Evolutionary conservation across 208 protist genomes (phyloP), one percentile per base, ranked within the genome.

Genomic region (Leishmania major): DNA sequence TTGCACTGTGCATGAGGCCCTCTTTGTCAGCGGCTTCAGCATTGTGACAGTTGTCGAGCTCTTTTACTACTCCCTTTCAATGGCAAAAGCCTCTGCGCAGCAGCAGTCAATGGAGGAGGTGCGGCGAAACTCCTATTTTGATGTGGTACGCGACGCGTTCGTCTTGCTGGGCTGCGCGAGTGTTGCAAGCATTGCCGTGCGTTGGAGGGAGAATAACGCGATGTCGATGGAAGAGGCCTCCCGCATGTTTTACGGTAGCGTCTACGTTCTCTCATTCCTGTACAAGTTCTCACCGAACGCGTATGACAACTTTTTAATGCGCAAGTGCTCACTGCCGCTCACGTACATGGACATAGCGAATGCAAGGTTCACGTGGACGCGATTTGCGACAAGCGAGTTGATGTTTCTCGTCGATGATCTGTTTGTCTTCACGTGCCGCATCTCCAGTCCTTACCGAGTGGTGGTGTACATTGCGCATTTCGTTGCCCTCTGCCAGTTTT

Each of bases 361-460:
- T 35, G 55, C 60, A 22, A 72, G 78, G 22, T 84, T 85, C 76
- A 60, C 85, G 55, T 83, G 71, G 66, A 53, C 51, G 0, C 77
- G 40, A 17, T 84, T 89, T 70, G 80, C 81, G 47, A 67, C 73
- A 80, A 79, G 79, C 49, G 89, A 96, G 74, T 72, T 95, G 2
- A 88, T 93, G 10, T 85, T 96, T 73, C 45, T 96, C 11, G 87
- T 92, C 1, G 93, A 96, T 80, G 95, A 97, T 80, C 78, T 96
- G 37, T 96, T 97, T 78, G 93, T 92, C 8, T 96, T 96, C 87
- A 94, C 92, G n/a, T 96, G 86, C 70, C 86, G 87, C 70, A 86
- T 96, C 31, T 90, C 95, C 13, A 81, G 88, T 28, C 72, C 88
- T 11, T 95, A 90, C 82, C 90, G 95, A 31, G 66, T 94, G 35